These are phyloP conservation scores for Coprinopsis marcescibilis DNA, from an alignment of 768 basidiomycete species.

Conservation along the genomic window DNA sequence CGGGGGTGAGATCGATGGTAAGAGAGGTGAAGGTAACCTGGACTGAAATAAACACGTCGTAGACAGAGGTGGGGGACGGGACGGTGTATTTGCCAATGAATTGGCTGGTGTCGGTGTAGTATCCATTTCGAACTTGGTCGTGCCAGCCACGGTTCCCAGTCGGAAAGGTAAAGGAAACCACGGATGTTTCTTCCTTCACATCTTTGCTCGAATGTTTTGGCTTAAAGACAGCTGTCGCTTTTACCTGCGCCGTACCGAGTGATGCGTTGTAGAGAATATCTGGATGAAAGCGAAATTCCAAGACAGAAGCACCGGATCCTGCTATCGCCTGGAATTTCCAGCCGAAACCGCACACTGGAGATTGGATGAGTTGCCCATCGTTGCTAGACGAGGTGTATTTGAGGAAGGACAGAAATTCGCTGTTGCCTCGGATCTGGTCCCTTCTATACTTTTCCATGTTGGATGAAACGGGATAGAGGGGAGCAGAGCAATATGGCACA, in stretches of 20 bases:
- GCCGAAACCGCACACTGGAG: not conserved
- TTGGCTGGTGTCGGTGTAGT: not conserved
- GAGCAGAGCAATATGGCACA: not conserved
- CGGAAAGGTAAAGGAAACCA: not conserved
- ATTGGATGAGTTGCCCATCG: not conserved
- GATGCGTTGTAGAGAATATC: not conserved
- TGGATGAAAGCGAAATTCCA: not conserved
- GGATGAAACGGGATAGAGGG: not conserved
- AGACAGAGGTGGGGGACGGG: not conserved
- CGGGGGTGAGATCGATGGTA: not conserved
- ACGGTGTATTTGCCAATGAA: not conserved
- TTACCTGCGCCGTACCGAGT: not conserved
- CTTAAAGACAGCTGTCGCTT: not conserved
- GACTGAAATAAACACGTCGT: not conserved
- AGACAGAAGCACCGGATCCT: not conserved
- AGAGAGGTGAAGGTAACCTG: not conserved
- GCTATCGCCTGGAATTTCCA: not conserved
- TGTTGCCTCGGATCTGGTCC: not conserved
- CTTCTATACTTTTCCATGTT: conserved; percentile 5
- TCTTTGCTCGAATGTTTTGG: not conserved
- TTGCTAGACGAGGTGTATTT: not conserved
- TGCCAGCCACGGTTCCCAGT: not conserved
- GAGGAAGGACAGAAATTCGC: not conserved
- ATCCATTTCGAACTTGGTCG: not conserved
- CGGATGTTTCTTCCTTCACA: not conserved